A percentile compares a stretch with the other conserved stretches of the same genome.
These are phyloP conservation scores for Bromus sterilis DNA, from an alignment of 176 grass and related monocot species.

Conservation along the genomic window DNA sequence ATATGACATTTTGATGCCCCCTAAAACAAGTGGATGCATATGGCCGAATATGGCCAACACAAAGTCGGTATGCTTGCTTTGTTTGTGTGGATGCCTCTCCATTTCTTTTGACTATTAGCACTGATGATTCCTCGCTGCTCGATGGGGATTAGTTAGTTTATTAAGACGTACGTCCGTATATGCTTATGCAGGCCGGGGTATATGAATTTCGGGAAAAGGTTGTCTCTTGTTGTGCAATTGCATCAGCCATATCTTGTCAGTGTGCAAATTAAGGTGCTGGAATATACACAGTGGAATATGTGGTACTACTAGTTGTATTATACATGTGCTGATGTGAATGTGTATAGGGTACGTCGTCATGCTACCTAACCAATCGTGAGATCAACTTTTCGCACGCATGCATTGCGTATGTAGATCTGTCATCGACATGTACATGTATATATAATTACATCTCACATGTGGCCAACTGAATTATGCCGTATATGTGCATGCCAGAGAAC, in stretches of 20 bases:
- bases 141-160: neutral
- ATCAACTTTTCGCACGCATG: neutral
- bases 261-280: neutral
- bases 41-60: neutral
- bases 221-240: conserved; percentile 14
- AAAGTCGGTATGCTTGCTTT: neutral
- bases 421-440: neutral
- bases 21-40: conserved; percentile 16
- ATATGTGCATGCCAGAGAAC: neutral
- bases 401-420: neutral
- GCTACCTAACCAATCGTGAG: conserved; percentile 12
- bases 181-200: neutral
- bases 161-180: neutral
- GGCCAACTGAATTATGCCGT: neutral
- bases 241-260: neutral
- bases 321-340: neutral
- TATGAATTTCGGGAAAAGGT: neutral
- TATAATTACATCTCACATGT: neutral
- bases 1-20: neutral
- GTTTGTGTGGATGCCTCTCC: neutral
- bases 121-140: neutral
- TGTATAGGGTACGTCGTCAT: conserved; percentile 10
- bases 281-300: neutral
- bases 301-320: neutral
- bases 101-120: neutral